phyloP scores from a whole-genome alignment of 306 rosid species.

The Cucurbita maxima region DNA sequence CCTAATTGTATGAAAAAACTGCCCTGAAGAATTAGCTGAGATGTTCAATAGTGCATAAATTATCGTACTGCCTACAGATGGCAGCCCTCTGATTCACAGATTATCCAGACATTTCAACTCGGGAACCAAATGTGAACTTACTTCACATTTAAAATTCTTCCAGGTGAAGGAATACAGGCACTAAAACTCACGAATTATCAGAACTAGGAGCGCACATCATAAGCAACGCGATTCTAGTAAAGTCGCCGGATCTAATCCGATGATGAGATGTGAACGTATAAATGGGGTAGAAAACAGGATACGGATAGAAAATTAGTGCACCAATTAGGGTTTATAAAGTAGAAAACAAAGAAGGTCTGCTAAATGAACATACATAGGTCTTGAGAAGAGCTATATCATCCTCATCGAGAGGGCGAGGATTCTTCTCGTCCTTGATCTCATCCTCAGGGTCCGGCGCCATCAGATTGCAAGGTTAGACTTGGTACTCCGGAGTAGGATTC shows the following conservation, averaged over 20 bases:
- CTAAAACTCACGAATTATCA: neutral
- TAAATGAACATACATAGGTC: constrained; percentile 45
- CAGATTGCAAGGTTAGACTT: constrained; percentile 5
- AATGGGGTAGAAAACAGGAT: neutral
- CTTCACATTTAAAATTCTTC: neutral
- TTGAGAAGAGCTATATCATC: constrained; percentile 93
- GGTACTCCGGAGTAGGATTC: neutral
- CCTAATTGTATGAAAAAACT: neutral
- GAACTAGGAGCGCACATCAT: neutral
- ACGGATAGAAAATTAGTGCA: neutral
- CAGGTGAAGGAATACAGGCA: neutral
- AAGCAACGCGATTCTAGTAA: neutral
- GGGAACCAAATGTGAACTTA: neutral
- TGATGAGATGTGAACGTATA: neutral
- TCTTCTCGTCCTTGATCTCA: constrained; percentile 96
- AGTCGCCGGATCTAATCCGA: neutral
- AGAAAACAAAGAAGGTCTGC: neutral
- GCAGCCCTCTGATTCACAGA: neutral
- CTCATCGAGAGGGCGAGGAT: constrained; percentile 89
- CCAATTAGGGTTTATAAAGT: constrained; percentile 22
- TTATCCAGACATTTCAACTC: neutral
- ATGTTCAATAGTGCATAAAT: neutral
- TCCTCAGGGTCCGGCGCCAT: constrained; percentile 84
- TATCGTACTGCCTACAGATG: neutral
- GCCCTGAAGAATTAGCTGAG: neutral